phyloP scores from a whole-genome alignment of 139 green algal species.

The Coelastrella sp. region DNA sequence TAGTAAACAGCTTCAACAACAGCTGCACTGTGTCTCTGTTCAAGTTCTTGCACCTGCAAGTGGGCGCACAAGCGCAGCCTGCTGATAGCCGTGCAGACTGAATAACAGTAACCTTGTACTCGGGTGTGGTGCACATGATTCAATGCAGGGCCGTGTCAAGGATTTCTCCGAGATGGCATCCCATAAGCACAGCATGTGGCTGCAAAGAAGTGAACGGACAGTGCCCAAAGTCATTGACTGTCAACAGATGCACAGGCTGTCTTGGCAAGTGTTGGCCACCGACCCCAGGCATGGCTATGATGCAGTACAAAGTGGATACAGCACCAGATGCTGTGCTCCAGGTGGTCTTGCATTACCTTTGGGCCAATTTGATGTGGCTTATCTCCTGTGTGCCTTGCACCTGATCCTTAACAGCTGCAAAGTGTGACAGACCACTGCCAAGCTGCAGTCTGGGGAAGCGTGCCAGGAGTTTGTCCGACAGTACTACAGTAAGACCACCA shows the following conservation, averaged over 20 bases:
- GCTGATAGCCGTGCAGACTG: neutral
- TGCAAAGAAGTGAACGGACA: no score
- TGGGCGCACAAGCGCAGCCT: neutral
- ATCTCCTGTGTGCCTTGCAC: slow-evolving; percentile 1
- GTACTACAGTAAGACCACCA: neutral
- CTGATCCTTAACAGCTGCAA: slow-evolving; percentile 24
- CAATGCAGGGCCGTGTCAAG: neutral
- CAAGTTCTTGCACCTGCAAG: neutral
- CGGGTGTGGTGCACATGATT: no score
- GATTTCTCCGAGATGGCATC: no score
- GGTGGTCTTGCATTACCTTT: neutral
- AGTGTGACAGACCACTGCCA: slow-evolving; percentile 5
- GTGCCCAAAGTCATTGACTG: no score
- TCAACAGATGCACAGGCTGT: no score
- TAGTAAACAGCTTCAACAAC: neutral
- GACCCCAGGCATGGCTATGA: neutral
- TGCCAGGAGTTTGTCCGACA: slow-evolving; percentile 20
- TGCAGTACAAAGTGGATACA: neutral
- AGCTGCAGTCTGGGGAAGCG: slow-evolving; percentile 24
- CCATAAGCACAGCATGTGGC: no score
- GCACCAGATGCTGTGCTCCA: neutral
- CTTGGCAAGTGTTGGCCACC: neutral
- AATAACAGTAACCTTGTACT: no score
- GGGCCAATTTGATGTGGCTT: neutral
- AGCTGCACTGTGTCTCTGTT: neutral